Conservation (phyloP, 768 basidiomycete genomes). For the Cyclocybe cylindracea region DNA sequence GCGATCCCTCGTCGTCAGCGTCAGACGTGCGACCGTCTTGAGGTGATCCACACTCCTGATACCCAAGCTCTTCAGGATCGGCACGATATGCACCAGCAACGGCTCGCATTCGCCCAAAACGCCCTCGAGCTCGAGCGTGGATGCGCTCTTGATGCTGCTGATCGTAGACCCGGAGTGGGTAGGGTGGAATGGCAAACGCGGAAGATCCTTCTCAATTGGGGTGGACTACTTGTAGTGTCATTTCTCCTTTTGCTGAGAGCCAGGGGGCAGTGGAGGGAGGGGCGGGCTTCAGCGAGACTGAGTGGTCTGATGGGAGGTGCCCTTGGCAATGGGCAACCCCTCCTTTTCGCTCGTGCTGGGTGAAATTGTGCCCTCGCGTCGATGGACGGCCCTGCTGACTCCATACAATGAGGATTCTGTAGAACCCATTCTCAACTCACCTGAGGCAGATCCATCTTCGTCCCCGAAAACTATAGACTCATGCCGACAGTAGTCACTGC, state of each 20-base stretch:
- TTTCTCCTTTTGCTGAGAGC: conserved; percentile 1
- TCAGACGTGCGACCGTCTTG: conserved; percentile 58
- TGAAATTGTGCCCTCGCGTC: conserved; percentile 18
- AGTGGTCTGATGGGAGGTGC: not conserved
- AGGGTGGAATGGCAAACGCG: conserved; percentile 36
- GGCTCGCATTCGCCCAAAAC: conserved; percentile 66
- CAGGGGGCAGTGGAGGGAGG: not conserved
- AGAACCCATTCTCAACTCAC: not conserved
- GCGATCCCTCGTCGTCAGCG: conserved; percentile 65
- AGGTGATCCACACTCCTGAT: conserved; percentile 63
- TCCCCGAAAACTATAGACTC: too few relatives aligned
- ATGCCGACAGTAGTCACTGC: conserved; percentile 2
- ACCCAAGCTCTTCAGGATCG: conserved; percentile 57
- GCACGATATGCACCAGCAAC: conserved; percentile 62
- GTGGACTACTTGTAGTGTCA: conserved; percentile 22
- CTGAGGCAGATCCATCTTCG: not conserved
- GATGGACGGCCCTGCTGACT: not conserved
- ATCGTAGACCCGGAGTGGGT: conserved; percentile 43
- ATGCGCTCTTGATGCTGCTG: conserved; percentile 40
- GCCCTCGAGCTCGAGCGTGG: conserved; percentile 45
- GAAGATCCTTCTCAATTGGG: conserved; percentile 24
- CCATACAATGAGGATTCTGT: too few relatives aligned
- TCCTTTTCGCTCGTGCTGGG: conserved; percentile 23
- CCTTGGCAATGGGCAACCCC: conserved; percentile 2
- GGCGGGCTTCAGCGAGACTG: not conserved